Conservation (phyloP, 2,329 filamentous ascomycete genomes). For the Fusarium sp. region DNA sequence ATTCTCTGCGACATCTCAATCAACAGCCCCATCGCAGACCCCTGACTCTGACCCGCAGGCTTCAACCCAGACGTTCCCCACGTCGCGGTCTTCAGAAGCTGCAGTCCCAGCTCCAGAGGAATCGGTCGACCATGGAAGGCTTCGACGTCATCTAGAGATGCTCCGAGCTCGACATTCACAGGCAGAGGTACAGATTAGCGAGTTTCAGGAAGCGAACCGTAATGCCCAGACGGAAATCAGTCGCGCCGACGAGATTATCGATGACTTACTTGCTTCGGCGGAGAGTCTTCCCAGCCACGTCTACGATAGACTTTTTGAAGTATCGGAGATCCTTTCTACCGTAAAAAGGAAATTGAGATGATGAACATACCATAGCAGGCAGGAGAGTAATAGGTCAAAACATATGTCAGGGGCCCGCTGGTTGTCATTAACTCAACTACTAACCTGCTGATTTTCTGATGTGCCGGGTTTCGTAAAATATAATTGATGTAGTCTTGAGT, state of each 20-base stretch:
- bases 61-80: not conserved
- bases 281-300: not conserved
- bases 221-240: not conserved
- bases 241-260: not conserved
- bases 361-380: not conserved
- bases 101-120: not conserved
- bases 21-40: not conserved
- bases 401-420: too few relatives aligned
- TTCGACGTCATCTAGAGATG: not conserved
- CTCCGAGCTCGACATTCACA: not conserved
- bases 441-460: too few relatives aligned
- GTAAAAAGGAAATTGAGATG: not conserved
- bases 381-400: too few relatives aligned
- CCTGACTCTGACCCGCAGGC: not conserved
- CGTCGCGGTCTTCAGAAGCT: not conserved
- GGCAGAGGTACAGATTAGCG: not conserved
- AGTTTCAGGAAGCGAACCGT: not conserved
- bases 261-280: not conserved
- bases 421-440: too few relatives aligned
- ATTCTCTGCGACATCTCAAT: not conserved
- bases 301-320: not conserved
- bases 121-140: not conserved
- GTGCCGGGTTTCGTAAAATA: too few relatives aligned
- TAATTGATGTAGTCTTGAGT: too few relatives aligned
- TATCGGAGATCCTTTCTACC: not conserved